Evolutionary conservation across 106 monocot species (phyloP).

Genomic region (Ottelia alismoides): DNA sequence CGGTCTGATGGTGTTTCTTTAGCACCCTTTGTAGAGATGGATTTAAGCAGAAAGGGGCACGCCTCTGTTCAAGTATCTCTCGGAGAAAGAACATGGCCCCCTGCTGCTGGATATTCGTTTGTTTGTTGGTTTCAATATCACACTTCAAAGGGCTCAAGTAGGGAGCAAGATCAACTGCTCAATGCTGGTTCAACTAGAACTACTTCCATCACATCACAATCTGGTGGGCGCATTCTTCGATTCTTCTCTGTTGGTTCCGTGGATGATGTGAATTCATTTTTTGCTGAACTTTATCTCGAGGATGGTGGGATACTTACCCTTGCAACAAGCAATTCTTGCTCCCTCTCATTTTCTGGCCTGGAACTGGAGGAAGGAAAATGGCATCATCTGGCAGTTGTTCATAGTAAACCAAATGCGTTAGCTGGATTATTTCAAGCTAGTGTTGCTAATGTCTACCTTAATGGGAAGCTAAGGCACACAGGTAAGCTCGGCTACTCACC

Average conservation of each 20-base stretch:
- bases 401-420: constrained; percentile 96
- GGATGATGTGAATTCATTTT: constrained; percentile 63
- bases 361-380: constrained; percentile 91
- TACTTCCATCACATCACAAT: constrained; percentile 9
- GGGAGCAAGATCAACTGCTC: constrained; percentile 37
- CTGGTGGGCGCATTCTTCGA: constrained; percentile 41
- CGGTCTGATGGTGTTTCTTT: constrained; percentile 48
- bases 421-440: constrained; percentile 97
- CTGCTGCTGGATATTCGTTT: constrained; percentile 97
- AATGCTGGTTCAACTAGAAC: constrained; percentile 26
- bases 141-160: constrained; percentile 42
- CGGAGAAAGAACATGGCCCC: constrained; percentile 99
- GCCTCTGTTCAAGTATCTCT: constrained; percentile 92
- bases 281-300: constrained; percentile 75
- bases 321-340: constrained; percentile 77
- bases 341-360: constrained; percentile 61
- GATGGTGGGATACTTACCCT: constrained; percentile 81
- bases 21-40: constrained; percentile 92
- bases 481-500: constrained; percentile 96
- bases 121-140: constrained; percentile 94
- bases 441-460: constrained; percentile 72
- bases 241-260: constrained; percentile 86
- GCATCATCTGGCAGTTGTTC: constrained; percentile 97
- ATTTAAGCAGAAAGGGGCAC: constrained; percentile 84
- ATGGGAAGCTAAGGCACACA: constrained; percentile 88